These are phyloP conservation scores for Juncus effusus DNA, from an alignment of 176 grass and related monocot species.

Conservation along the genomic window DNA sequence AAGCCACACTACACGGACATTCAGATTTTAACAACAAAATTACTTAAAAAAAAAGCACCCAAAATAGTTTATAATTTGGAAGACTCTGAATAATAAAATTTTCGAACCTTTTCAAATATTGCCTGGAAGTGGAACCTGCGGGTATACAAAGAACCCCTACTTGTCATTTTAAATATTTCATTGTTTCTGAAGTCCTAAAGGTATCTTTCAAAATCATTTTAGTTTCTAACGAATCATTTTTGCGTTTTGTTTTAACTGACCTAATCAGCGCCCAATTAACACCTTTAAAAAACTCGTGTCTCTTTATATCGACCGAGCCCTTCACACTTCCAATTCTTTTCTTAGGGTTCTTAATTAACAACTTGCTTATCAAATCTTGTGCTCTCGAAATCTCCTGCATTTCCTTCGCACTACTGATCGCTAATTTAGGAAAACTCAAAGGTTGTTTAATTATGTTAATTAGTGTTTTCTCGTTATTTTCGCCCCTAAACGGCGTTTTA, in stretches of 20 bases:
- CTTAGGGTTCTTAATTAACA: constrained; percentile 70
- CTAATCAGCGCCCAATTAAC: constrained; percentile 89
- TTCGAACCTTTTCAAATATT: too few relatives aligned
- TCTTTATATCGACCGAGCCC: constrained; percentile 74
- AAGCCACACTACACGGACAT: too few relatives aligned
- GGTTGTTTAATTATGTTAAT: constrained; percentile 80
- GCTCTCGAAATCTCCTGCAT: constrained; percentile 45
- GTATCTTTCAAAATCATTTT: too few relatives aligned
- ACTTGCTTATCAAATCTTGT: constrained; percentile 60
- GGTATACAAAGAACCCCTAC: too few relatives aligned
- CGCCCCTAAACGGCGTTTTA: constrained; percentile 77
- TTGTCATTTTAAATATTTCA: too few relatives aligned
- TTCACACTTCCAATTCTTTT: constrained; percentile 55
- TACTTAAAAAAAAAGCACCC: too few relatives aligned
- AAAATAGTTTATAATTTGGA: too few relatives aligned
- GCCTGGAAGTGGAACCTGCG: too few relatives aligned
- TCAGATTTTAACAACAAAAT: too few relatives aligned
- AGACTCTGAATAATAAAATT: too few relatives aligned
- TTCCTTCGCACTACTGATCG: constrained; percentile 21
- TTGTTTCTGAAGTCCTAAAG: too few relatives aligned
- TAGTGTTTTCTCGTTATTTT: constrained; percentile 73
- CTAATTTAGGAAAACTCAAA: constrained; percentile 40
- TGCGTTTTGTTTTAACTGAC: constrained; percentile 36
- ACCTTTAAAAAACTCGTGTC: constrained; percentile 73
- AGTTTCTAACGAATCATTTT: too few relatives aligned